Evolutionary conservation across 1,139 yeast species (phyloP), one percentile per base, ranked within the genome.

Genomic region (Magnusiomyces paraingens): DNA sequence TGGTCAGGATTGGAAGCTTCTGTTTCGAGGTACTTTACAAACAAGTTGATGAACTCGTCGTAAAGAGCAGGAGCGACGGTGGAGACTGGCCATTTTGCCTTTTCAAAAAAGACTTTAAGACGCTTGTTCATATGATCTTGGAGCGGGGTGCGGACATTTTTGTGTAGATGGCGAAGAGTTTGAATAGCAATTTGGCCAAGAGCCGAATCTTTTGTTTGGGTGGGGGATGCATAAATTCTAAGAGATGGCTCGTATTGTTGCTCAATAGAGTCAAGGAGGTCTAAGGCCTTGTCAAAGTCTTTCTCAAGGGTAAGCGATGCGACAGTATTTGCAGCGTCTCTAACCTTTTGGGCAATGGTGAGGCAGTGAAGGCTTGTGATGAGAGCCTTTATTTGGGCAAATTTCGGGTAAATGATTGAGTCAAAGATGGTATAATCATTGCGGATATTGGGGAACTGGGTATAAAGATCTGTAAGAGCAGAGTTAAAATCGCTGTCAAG

Each of bases 51-150:
- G 15, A 54, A 51, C 32, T 54, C 41, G 1, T 41, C 45, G 15
- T 45, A 29, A 36, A 18, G 15, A n/a, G 38, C 21, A 6, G 51
- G 10, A 11, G 43, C 20, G 8, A 54, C 15, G 12, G 52, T 49
- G 10, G 51, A 22, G 26, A 44, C 49, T 2, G 57, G 57, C 57
- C 57, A 54, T 32, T 51, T 38, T 3, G 41, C 44, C 15, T 48
- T 42, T 20, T 44, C 49, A 17, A 51, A 40, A 12, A 51, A 32
- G 3, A 21, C 17, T 14, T 29, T 40, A 35, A 54, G 40, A 21
- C 45, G 26, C 12, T 41, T 20, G 15, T 44, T 38, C 2, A 54
- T 35, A 15, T 46, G 50, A 32, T 11, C 18, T 35, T 51, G 54
- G 15, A 54, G 46, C 32, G 46, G 47, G 2, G 39, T 39, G 8